Base-by-base conservation (phyloP, 148 eudicot genomes). In the Amaranthus cruentus region DNA sequence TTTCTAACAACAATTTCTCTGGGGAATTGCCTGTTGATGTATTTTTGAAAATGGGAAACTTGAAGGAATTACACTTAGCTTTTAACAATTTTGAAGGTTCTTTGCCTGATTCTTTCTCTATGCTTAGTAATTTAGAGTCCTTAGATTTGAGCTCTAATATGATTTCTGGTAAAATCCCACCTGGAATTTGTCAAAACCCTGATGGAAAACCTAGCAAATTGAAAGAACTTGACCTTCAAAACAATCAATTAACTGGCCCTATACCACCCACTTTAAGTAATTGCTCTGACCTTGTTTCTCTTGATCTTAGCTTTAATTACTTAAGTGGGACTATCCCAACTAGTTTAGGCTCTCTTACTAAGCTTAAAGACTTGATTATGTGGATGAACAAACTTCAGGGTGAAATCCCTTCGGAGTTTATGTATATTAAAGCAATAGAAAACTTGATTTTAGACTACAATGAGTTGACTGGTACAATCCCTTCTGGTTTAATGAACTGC, bases 371-470 rank as follows among this genome's bases (percentile, higher is more conserved):
- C 73, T 56, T 94, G 70, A 87, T 91, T 58, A 88, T 94, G 88
- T 94, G 97, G 98, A 95, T 91, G 83, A 91, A 94, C 61, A 76
- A 67, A 57, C 89, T 94, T 59, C 73, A 84, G 1, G 98, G 98
- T 43, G 85, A 88, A 68, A 88, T 94, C 77, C 98, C 98, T 4
- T 77, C 87, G 59, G 97, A 89, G 55, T 89, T 94, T 61, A 70
- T 73, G 72, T 75, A 85, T 21, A 91, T 84, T 55, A 77, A 79
- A 46, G 80, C 86, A 54, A 87, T 94, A 7, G 93, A 94, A 75
- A 91, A 87, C 6, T 72, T 94, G 77, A 91, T 94, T 55, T 86
- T 94, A 47, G 91, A 94, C 83, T 86, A 91, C 79, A 94, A 94
- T 82, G 69, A 79, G n/a, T 80, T 94, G 11, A 82, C 85, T 2